Base-by-base conservation (phyloP, 2,329 filamentous ascomycete species). In the Aspergillus nomiae region DNA sequence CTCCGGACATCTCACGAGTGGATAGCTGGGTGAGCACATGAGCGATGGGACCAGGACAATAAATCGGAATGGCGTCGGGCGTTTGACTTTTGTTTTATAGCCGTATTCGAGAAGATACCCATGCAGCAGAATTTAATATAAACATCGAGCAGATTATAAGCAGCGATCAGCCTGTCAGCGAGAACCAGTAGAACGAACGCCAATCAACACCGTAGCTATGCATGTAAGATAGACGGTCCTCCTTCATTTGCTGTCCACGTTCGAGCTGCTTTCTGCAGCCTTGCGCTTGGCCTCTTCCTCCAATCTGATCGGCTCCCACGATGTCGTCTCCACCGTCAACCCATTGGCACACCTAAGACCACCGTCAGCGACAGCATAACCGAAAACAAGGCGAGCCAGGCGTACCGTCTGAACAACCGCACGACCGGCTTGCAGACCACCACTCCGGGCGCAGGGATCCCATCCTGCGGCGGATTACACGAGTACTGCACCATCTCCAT, bases 401-500 rank as follows among this genome's bases (percentile, higher is more conserved):
- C 84, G 76, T 74, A 89, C 87, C 79, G 80, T 72, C 87, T 77
- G 74, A 89, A 87, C 57, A 87, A 74, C 71, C 86, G 76, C 70
- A 87, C 80, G 32, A 89, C 76, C n/a, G 85, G 84, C 72, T 83
- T 77, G 70, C 87, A 89, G 6, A 73, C 73, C n/a, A 85, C 73
- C 30, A 85, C 75, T 3, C 78, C 75, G 3, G 80, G 77, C 57
- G 73, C 71, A 21, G 76, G 77, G 38, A 80, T 76, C 51, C 73
- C 74, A 58, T 80, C 77, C 41, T 79, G 74, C 10, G 82, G 77
- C 11, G 87, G 76, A 71, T 87, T 82, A 75, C 88, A 90, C 30
- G 83, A 83, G 71, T 88, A 89, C 76, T 90, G 87, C 54, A 86
- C 77, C 74, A 90, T 75, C 72, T 89, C 85, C 67, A 85, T 79